phyloP scores from a whole-genome alignment of 2,329 filamentous ascomycete species.

The Aspergillus caelatus region DNA sequence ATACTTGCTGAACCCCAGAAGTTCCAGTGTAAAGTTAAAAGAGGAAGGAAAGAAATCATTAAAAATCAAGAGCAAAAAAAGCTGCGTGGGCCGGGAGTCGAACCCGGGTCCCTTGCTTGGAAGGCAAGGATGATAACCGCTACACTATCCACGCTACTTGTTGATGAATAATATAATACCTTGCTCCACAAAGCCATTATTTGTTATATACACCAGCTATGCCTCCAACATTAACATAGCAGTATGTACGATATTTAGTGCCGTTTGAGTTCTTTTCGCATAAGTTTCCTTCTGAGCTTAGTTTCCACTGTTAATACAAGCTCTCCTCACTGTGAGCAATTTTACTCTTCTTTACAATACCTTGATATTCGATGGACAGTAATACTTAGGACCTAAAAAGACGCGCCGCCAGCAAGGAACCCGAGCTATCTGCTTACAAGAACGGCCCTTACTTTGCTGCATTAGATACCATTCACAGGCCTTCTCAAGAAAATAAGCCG shows the following conservation, averaged over 20 bases:
- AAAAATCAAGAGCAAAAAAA: too few species aligned
- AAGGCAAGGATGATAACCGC: slow-evolving; percentile 11
- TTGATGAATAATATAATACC: background rate
- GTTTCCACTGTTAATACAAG: background rate
- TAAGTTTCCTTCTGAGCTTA: background rate
- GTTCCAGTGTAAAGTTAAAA: too few species aligned
- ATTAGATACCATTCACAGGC: background rate
- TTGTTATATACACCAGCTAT: too few species aligned
- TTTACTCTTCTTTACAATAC: background rate
- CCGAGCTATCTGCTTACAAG: background rate
- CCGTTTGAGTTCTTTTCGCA: background rate
- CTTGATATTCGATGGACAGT: background rate
- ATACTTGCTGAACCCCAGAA: too few species aligned
- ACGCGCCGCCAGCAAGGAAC: background rate
- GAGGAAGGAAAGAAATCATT: too few species aligned
- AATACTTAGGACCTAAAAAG: background rate
- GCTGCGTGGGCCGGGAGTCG: slow-evolving; percentile 7
- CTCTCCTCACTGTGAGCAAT: background rate
- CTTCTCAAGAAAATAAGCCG: background rate
- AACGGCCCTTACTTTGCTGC: background rate
- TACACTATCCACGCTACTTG: background rate
- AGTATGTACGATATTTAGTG: too few species aligned
- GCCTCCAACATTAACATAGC: too few species aligned
- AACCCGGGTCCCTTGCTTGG: slow-evolving; percentile 9
- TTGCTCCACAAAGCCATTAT: rapidly evolving